Evolutionary conservation across 2,329 filamentous ascomycete genomes (phyloP).

Genomic region (Aspergillus aculeatus): DNA sequence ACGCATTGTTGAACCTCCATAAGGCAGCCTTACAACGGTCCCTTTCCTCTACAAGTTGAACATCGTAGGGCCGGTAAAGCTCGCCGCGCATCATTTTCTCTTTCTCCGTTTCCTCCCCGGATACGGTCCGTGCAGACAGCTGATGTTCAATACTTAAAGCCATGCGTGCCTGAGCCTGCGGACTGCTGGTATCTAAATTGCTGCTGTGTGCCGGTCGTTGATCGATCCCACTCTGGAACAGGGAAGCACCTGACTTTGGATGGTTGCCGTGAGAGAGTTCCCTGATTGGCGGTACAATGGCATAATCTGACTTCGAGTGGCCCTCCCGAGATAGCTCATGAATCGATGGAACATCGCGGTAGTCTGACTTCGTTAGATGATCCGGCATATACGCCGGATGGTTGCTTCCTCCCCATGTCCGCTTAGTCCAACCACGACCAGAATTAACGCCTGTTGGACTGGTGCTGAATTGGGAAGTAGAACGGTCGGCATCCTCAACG

Average conservation of each 20-base stretch:
- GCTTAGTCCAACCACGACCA: conserved; percentile 42
- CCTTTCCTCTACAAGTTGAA: conserved; percentile 77
- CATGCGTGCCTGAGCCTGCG: conserved; percentile 45
- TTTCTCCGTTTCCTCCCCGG: conserved; percentile 66
- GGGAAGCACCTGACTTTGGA: conserved; percentile 36
- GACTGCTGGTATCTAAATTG: conserved; percentile 40
- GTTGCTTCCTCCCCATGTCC: conserved; percentile 36
- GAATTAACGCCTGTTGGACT: conserved; percentile 39
- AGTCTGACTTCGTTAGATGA: conserved; percentile 40
- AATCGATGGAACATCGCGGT: conserved; percentile 41
- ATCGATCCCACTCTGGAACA: conserved; percentile 39
- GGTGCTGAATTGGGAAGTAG: conserved; percentile 38
- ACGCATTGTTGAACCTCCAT: conserved; percentile 82
- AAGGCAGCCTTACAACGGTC: conserved; percentile 78
- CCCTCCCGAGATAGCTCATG: conserved; percentile 41
- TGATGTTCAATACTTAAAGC: conserved; percentile 45
- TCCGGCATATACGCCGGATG: conserved; percentile 41
- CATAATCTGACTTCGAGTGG: conserved; percentile 41
- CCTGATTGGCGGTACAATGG: conserved; percentile 41
- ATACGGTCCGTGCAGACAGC: conserved; percentile 37
- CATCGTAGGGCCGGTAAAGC: conserved; percentile 75
- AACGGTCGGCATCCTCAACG: conserved; percentile 46
- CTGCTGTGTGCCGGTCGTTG: conserved; percentile 37
- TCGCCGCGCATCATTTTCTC: conserved; percentile 84
- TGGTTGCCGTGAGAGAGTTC: conserved; percentile 39